Percentiles rank a stretch among this genome's conserved stretches.
Conservation (phyloP, 2,329 filamentous ascomycete species). For the Aureobasidium vineae region DNA sequence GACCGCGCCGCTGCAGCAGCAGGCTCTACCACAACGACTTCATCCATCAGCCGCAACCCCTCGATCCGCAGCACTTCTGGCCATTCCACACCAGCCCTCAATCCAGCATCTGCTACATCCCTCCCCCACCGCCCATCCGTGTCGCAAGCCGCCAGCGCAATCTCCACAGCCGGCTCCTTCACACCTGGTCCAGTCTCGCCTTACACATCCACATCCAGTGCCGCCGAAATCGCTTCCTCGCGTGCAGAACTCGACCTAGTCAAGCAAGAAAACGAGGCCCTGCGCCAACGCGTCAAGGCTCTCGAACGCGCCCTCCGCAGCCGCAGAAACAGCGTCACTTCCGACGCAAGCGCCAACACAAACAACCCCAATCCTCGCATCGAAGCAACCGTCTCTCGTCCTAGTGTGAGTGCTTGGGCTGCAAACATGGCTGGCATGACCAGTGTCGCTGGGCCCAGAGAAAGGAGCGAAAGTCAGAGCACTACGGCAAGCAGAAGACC, state of each 20-base stretch:
- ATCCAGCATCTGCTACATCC: slow-evolving; percentile 29
- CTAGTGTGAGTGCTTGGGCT: slow-evolving; percentile 33
- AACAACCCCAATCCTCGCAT: not conserved
- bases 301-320: slow-evolving; percentile 45
- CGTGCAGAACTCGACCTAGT: slow-evolving; percentile 50
- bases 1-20: slow-evolving; percentile 39
- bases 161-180: slow-evolving; percentile 33
- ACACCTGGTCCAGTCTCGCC: slow-evolving; percentile 30
- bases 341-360: not conserved
- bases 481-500: slow-evolving; percentile 34
- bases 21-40: slow-evolving; percentile 23
- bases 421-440: slow-evolving; percentile 26
- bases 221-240: slow-evolving; percentile 46
- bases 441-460: slow-evolving; percentile 39
- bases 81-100: slow-evolving; percentile 37
- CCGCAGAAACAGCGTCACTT: slow-evolving; percentile 32
- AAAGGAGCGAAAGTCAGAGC: slow-evolving; percentile 41
- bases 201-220: slow-evolving; percentile 32
- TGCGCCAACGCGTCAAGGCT: slow-evolving; percentile 50
- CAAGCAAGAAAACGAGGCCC: slow-evolving; percentile 50
- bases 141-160: slow-evolving; percentile 31
- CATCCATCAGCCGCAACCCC: slow-evolving; percentile 36
- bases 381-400: not conserved
- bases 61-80: slow-evolving; percentile 37
- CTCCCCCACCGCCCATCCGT: slow-evolving; percentile 39